phyloP scores from a whole-genome alignment of 768 basidiomycete species.

The Podaxis sp. region DNA sequence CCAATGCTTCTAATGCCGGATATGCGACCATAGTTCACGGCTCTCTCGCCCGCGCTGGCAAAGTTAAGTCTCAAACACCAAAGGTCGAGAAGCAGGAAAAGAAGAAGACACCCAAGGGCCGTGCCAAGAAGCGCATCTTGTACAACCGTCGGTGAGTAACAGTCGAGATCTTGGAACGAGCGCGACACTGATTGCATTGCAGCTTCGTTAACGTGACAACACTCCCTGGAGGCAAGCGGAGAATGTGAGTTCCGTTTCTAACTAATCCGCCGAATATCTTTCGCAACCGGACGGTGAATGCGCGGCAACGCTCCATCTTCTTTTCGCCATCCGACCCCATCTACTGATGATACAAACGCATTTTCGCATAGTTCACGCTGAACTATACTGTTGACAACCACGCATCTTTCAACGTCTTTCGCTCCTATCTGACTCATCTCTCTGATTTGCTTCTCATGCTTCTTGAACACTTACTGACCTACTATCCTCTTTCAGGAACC shows the following conservation, averaged over 20 bases:
- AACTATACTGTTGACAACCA: slow-evolving; percentile 82
- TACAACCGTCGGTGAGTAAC: slow-evolving; percentile 86
- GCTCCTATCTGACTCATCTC: slow-evolving; percentile 90
- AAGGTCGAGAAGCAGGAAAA: slow-evolving; percentile 99
- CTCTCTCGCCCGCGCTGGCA: slow-evolving; percentile 98
- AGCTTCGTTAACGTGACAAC: slow-evolving; percentile 95
- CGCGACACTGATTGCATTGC: slow-evolving; percentile 10
- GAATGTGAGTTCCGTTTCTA: slow-evolving; percentile 73
- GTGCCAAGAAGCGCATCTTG: slow-evolving; percentile 93
- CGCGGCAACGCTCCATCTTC: background rate
- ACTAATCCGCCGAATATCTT: slow-evolving; percentile 13
- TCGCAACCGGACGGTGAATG: background rate
- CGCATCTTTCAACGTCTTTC: slow-evolving; percentile 90
- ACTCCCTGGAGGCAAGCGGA: slow-evolving; percentile 88
- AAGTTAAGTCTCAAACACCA: slow-evolving; percentile 98
- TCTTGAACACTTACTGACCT: slow-evolving; percentile 24
- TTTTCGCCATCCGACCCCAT: slow-evolving; percentile 11
- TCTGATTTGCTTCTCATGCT: slow-evolving; percentile 18
- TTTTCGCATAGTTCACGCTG: slow-evolving; percentile 96
- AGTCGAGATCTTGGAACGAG: background rate
- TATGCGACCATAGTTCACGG: slow-evolving; percentile 74
- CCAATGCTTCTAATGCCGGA: slow-evolving; percentile 3
- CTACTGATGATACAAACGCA: slow-evolving; percentile 55
- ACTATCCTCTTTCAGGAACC: slow-evolving; percentile 45
- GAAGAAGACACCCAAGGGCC: slow-evolving; percentile 97